phyloP scores from a whole-genome alignment of 2,329 filamentous ascomycete genomes.

The Diaporthe sp. region DNA sequence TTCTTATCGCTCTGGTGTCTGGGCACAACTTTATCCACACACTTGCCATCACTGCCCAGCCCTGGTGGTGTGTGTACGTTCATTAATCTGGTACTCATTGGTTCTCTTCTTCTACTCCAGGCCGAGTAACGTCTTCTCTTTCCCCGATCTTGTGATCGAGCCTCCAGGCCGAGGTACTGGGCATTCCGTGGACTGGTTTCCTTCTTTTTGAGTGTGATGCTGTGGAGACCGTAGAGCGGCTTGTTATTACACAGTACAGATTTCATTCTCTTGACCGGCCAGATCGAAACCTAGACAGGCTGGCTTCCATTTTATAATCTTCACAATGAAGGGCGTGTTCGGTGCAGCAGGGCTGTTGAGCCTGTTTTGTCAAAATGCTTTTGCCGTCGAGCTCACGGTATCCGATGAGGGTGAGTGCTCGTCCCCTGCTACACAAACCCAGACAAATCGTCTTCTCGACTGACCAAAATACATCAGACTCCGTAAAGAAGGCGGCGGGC shows the following conservation, averaged over 20 bases:
- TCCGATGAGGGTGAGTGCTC: conserved; percentile 42
- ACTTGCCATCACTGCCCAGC: conserved; percentile 28
- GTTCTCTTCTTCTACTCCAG: conserved; percentile 44
- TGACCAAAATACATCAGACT: conserved; percentile 57
- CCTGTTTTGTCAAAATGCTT: conserved; percentile 40
- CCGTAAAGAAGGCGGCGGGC: conserved; percentile 61
- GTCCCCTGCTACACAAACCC: neutral
- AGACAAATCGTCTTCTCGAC: conserved; percentile 38
- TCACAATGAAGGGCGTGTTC: conserved; percentile 42
- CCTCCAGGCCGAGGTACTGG: conserved; percentile 6
- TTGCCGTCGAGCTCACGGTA: conserved; percentile 42
- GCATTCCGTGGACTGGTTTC: neutral
- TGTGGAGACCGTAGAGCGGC: conserved; percentile 14
- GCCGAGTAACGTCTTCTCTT: conserved; percentile 45
- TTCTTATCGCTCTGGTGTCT: neutral
- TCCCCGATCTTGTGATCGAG: conserved; percentile 10
- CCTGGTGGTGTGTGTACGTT: conserved; percentile 23
- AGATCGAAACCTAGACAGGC: neutral
- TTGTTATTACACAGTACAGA: conserved; percentile 4
- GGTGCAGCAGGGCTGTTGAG: conserved; percentile 35
- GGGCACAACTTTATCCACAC: conserved; percentile 26
- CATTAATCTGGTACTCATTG: conserved; percentile 31
- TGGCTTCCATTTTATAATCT: neutral
- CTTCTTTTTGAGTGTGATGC: conserved; percentile 41
- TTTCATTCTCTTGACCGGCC: neutral